Percentiles rank a stretch among this genome's conserved stretches.
These are phyloP conservation scores for Simmondsia chinensis DNA, from an alignment of 148 eudicot species.

Conservation along the genomic window DNA sequence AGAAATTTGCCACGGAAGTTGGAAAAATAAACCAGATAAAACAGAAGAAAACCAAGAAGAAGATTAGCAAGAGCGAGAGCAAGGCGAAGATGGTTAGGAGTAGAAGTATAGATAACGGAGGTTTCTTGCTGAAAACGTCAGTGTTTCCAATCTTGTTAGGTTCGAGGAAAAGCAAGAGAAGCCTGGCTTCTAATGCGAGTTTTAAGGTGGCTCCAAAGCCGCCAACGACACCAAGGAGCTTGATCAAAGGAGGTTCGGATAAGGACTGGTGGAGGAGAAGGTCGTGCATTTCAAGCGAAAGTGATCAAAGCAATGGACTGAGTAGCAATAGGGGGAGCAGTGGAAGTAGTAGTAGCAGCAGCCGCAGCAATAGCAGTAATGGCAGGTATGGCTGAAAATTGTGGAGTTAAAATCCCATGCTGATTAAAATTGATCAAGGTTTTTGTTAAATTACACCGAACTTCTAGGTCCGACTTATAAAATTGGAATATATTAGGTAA, in stretches of 20 bases:
- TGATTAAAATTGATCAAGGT: neutral
- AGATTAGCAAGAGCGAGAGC: slow-evolving; percentile 33
- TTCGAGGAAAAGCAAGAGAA: slow-evolving; percentile 30
- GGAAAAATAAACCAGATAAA: slow-evolving; percentile 2
- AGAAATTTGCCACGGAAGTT: slow-evolving; percentile 1
- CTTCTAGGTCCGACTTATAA: neutral
- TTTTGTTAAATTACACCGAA: neutral
- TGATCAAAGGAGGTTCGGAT: slow-evolving; percentile 16
- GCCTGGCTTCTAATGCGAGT: slow-evolving; percentile 9
- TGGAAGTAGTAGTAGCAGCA: slow-evolving; percentile 26
- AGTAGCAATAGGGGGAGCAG: slow-evolving; percentile 14
- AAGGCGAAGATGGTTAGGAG: slow-evolving; percentile 38
- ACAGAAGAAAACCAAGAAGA: slow-evolving; percentile 28
- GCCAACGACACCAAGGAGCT: slow-evolving; percentile 9
- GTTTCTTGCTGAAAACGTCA: slow-evolving; percentile 47
- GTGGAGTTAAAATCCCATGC: neutral
- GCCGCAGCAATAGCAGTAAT: slow-evolving; percentile 19
- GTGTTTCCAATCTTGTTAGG: slow-evolving; percentile 44
- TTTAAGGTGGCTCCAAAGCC: slow-evolving; percentile 28
- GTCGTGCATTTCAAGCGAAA: slow-evolving; percentile 38
- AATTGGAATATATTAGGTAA: no score
- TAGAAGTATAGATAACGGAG: slow-evolving; percentile 38
- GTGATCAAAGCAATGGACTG: slow-evolving; percentile 21
- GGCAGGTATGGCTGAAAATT: slow-evolving; percentile 18
- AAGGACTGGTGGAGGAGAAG: slow-evolving; percentile 72